These are phyloP conservation scores for Malassezia cuniculi DNA, from an alignment of 1,284 basidiomycete species.

Conservation along the genomic window DNA sequence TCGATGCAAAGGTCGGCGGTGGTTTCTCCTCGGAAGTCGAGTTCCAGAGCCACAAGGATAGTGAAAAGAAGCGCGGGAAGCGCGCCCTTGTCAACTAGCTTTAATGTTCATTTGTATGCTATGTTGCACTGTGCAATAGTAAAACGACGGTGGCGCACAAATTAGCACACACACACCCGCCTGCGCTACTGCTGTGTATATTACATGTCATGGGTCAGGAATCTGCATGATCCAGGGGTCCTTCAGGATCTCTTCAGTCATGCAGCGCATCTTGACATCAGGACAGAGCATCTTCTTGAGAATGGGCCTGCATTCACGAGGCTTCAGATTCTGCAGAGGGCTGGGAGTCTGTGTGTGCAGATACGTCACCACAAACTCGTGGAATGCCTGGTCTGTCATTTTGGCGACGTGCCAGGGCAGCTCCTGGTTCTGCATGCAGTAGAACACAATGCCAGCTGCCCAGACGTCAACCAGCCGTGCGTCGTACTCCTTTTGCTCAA, in stretches of 20 bases:
- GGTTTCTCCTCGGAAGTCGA: slow-evolving; percentile 50
- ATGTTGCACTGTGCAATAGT: slow-evolving; percentile 7
- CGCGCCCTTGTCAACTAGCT: slow-evolving; percentile 4
- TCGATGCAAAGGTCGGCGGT: slow-evolving; percentile 58
- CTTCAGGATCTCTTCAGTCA: slow-evolving; percentile 70
- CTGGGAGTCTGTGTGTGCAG: slow-evolving; percentile 46
- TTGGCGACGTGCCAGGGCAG: slow-evolving; percentile 83
- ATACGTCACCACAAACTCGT: slow-evolving; percentile 64
- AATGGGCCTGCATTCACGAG: slow-evolving; percentile 68
- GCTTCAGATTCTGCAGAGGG: slow-evolving; percentile 67
- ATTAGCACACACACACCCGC: not conserved
- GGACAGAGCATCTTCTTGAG: slow-evolving; percentile 93
- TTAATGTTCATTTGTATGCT: not conserved
- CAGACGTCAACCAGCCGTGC: slow-evolving; percentile 93
- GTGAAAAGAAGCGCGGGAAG: slow-evolving; percentile 76
- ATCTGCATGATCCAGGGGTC: slow-evolving; percentile 60
- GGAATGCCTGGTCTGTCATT: slow-evolving; percentile 65
- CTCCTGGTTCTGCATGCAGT: slow-evolving; percentile 59
- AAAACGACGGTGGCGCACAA: not conserved
- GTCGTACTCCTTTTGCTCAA: slow-evolving; percentile 91
- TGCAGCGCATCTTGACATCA: slow-evolving; percentile 64
- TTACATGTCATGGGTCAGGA: too few species aligned
- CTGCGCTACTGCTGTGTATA: not conserved
- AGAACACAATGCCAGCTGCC: slow-evolving; percentile 93
- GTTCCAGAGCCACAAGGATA: slow-evolving; percentile 42